These are phyloP conservation scores for Purpureocillium lavendulum DNA, from an alignment of 2,329 filamentous ascomycete genomes.

Conservation along the genomic window DNA sequence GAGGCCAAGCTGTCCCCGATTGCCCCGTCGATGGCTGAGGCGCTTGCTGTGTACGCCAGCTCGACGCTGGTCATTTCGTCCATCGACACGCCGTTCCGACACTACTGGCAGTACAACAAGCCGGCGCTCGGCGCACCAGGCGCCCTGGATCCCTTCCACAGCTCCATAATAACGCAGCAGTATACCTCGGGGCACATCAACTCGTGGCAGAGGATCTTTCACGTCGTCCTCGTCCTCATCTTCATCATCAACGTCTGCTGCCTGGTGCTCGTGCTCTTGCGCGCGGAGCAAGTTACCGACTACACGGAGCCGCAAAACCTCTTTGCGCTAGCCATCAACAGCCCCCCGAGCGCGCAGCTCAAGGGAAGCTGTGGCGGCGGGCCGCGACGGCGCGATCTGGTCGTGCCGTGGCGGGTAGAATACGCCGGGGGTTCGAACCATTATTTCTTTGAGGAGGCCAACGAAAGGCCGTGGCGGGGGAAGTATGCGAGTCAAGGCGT, in stretches of 20 bases:
- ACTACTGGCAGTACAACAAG: conserved; percentile 39
- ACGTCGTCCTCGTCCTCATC: conserved; percentile 54
- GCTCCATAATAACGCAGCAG: conserved; percentile 53
- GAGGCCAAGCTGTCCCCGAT: conserved; percentile 32
- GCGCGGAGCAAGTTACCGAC: conserved; percentile 60
- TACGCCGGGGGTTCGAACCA: conserved; percentile 29
- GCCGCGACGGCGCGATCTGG: conserved; percentile 24
- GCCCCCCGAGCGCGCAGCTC: conserved; percentile 26
- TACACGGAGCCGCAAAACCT: conserved; percentile 72
- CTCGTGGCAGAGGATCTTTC: conserved; percentile 58
- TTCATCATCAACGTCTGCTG: conserved; percentile 61
- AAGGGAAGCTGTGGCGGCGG: conserved; percentile 29
- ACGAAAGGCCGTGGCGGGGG: conserved; percentile 15
- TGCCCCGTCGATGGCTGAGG: conserved; percentile 64
- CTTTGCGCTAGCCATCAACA: conserved; percentile 63
- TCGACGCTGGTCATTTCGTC: conserved; percentile 57
- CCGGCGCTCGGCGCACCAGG: conserved; percentile 33
- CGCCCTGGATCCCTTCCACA: conserved; percentile 51
- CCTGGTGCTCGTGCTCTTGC: conserved; percentile 49
- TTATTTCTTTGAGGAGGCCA: conserved; percentile 33
- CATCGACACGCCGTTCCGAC: conserved; percentile 50
- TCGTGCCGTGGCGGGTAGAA: conserved; percentile 32
- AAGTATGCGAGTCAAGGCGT: conserved; percentile 24
- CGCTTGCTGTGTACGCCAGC: conserved; percentile 60
- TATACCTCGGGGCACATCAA: conserved; percentile 60